A percentile compares a stretch with the other conserved stretches of the same genome.
Evolutionary conservation across 441 rosid genomes (phyloP).

Genomic region (Flueggea neowawraea): DNA sequence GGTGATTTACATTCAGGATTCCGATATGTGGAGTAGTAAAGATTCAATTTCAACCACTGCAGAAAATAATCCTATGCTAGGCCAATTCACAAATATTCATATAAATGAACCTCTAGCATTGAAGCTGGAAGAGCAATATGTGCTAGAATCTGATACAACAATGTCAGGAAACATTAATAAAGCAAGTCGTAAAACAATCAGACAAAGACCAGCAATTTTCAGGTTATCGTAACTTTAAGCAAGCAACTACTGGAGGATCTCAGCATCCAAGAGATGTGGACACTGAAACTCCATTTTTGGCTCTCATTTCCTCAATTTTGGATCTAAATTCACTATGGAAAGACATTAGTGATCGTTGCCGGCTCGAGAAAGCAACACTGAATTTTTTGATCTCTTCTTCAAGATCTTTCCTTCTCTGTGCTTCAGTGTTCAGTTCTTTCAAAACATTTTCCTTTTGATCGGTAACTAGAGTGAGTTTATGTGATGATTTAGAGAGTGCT

Average conservation of each 20-base stretch:
- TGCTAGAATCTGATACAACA: too few relatives aligned
- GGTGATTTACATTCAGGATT: too few relatives aligned
- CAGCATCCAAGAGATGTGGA: slow-evolving; percentile 41
- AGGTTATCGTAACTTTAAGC: neutral
- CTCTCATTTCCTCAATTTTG: slow-evolving; percentile 52
- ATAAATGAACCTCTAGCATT: too few relatives aligned
- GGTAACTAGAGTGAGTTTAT: slow-evolving; percentile 33
- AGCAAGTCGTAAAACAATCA: neutral
- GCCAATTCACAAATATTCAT: too few relatives aligned
- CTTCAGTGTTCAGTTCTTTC: slow-evolving; percentile 55
- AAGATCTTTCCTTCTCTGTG: slow-evolving; percentile 49
- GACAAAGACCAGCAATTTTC: neutral
- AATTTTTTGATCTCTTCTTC: slow-evolving; percentile 75
- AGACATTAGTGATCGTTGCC: slow-evolving; percentile 55
- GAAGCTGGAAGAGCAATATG: too few relatives aligned
- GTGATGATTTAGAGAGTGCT: slow-evolving; percentile 37
- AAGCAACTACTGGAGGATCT: neutral
- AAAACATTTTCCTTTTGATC: slow-evolving; percentile 53
- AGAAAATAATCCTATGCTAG: too few relatives aligned
- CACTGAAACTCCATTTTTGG: slow-evolving; percentile 29
- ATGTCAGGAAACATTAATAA: too few relatives aligned
- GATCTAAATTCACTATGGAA: slow-evolving; percentile 59
- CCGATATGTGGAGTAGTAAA: too few relatives aligned
- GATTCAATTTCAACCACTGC: too few relatives aligned
- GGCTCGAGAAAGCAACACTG: slow-evolving; percentile 48